phyloP scores from a whole-genome alignment of 2,329 filamentous ascomycete genomes.

The Neonectria ditissima region DNA sequence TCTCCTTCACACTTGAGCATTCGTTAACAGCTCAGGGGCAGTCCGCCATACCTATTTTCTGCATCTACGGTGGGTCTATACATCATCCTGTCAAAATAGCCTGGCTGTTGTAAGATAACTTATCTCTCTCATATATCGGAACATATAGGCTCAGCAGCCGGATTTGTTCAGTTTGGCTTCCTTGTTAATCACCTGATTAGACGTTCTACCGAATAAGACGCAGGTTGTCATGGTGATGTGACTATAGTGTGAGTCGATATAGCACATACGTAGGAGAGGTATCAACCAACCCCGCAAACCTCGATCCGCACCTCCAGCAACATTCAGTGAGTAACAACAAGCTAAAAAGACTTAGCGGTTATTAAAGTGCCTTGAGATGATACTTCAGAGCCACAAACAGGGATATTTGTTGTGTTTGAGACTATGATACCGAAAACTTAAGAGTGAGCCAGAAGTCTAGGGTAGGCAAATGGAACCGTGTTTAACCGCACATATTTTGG shows the following conservation, averaged over 20 bases:
- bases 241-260: no score
- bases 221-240: neutral
- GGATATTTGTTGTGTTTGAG: neutral
- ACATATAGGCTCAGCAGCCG: neutral
- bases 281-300: no score
- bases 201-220: no score
- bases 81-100: neutral
- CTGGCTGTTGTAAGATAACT: neutral
- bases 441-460: neutral
- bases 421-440: neutral
- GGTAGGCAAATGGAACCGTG: neutral
- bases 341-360: neutral
- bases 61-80: neutral
- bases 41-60: no score
- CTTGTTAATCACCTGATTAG: neutral
- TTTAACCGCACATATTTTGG: no score
- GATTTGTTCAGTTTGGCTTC: neutral
- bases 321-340: neutral
- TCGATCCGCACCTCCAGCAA: neutral
- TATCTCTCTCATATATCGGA: neutral
- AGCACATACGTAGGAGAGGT: no score
- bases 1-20: neutral
- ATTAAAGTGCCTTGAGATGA: neutral
- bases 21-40: no score
- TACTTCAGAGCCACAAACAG: neutral